Evolutionary conservation across 805 yeast genomes (phyloP).

Genomic region (Cyberlindnera maritima): DNA sequence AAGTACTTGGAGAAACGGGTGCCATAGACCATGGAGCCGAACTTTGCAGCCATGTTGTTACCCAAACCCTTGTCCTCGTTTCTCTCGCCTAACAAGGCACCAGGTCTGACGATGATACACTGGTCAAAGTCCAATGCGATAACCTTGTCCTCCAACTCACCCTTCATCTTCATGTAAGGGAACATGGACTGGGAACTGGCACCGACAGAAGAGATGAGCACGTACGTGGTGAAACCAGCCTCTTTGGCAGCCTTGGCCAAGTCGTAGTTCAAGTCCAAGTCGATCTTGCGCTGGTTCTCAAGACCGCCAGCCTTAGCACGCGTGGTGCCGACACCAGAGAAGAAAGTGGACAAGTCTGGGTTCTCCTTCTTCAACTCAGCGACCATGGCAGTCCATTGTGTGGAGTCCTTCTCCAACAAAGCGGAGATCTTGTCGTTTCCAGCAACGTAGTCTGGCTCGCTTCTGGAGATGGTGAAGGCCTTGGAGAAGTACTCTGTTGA

Average conservation of each 20-base stretch:
- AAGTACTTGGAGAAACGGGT: slow-evolving; percentile 31
- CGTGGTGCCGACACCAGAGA: slow-evolving; percentile 77
- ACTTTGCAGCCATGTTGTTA: slow-evolving; percentile 30
- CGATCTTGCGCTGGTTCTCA: slow-evolving; percentile 69
- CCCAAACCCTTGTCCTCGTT: slow-evolving; percentile 37
- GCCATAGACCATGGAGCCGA: slow-evolving; percentile 31
- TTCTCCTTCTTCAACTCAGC: slow-evolving; percentile 26
- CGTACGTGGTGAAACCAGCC: slow-evolving; percentile 63
- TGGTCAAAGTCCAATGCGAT: slow-evolving; percentile 61
- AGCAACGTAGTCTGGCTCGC: slow-evolving; percentile 23
- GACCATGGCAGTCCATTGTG: slow-evolving; percentile 45
- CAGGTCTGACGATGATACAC: slow-evolving; percentile 77
- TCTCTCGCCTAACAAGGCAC: slow-evolving; percentile 66
- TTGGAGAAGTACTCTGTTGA: slow-evolving; percentile 37
- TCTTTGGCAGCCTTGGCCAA: slow-evolving; percentile 73
- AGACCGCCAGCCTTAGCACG: slow-evolving; percentile 67
- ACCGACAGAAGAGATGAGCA: slow-evolving; percentile 65
- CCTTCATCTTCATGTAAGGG: slow-evolving; percentile 67
- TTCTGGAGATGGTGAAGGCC: slow-evolving; percentile 52
- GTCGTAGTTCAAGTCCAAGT: slow-evolving; percentile 66
- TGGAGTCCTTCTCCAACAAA: slow-evolving; percentile 43
- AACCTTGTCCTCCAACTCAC: slow-evolving; percentile 70
- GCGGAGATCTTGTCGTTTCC: slow-evolving; percentile 25
- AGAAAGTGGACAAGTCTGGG: slow-evolving; percentile 39
- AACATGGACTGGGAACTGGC: slow-evolving; percentile 57